Evolutionary conservation across 2,329 filamentous ascomycete genomes (phyloP).

Genomic region (Zopfia rhizophila): DNA sequence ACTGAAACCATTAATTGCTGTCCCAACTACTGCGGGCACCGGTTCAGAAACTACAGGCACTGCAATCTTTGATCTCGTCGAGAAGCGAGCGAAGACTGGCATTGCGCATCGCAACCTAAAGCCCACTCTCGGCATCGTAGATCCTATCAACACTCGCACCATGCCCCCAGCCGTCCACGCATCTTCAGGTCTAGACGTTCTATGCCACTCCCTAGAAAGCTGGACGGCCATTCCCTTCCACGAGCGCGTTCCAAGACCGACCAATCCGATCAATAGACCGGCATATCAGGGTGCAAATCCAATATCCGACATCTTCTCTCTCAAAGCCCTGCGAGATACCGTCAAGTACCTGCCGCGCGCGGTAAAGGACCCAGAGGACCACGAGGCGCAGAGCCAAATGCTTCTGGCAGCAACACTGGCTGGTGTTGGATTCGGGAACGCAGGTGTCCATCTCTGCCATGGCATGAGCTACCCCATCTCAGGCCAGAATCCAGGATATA

Average conservation of each 20-base stretch:
- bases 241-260: conserved; percentile 82
- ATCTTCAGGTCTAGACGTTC: conserved; percentile 89
- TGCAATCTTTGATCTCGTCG: conserved; percentile 95
- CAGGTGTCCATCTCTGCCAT: conserved; percentile 89
- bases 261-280: conserved; percentile 89
- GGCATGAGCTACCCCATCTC: conserved; percentile 99
- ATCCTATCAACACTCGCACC: conserved; percentile 89
- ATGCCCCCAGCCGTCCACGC: conserved; percentile 97
- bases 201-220: conserved; percentile 94
- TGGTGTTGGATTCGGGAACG: conserved; percentile 96
- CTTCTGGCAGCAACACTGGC: conserved; percentile 92
- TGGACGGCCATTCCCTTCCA: conserved; percentile 98
- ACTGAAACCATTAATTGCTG: conserved; percentile 80
- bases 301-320: conserved; percentile 95
- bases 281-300: conserved; percentile 98
- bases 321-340: conserved; percentile 83
- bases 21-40: conserved; percentile 87
- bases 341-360: conserved; percentile 93
- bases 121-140: conserved; percentile 88
- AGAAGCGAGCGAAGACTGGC: conserved; percentile 91
- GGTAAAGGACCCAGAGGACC: conserved; percentile 86
- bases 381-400: conserved; percentile 95
- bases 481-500: conserved; percentile 91
- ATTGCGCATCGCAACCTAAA: conserved; percentile 96
- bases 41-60: conserved; percentile 97